A percentile compares a stretch with the other conserved stretches of the same genome.
phyloP scores from a whole-genome alignment of 2,329 filamentous ascomycete genomes.

The Phaeoacremonium minimum region DNA sequence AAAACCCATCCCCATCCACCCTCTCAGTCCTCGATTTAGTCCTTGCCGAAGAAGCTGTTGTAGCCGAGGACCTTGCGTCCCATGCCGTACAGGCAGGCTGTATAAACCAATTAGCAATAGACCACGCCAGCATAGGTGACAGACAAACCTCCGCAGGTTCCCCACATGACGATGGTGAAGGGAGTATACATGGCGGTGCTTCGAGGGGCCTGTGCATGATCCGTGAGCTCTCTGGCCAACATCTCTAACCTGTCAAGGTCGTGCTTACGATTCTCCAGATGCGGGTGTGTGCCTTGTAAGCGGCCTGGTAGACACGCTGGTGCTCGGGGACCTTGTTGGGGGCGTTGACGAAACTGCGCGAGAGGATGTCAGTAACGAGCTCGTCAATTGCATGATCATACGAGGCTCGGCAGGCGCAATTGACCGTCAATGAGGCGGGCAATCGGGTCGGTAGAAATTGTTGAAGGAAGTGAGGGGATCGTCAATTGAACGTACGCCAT shows the following conservation, averaged over 20 bases:
- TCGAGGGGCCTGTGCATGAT: constrained; percentile 59
- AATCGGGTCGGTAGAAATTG: neutral
- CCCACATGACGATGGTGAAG: constrained; percentile 63
- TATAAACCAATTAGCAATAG: constrained; percentile 13
- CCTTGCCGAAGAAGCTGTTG: constrained; percentile 71
- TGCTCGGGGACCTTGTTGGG: constrained; percentile 72
- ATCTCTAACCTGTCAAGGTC: too few species aligned
- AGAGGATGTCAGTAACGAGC: constrained; percentile 19
- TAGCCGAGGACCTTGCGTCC: constrained; percentile 69
- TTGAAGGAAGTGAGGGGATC: neutral
- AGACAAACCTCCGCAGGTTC: constrained; percentile 56
- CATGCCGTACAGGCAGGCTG: constrained; percentile 66
- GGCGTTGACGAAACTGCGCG: constrained; percentile 58
- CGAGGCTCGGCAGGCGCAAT: constrained; percentile 6
- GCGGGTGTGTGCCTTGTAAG: constrained; percentile 64
- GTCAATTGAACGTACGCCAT: constrained; percentile 20
- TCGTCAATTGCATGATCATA: neutral
- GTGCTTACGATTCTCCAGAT: constrained; percentile 73
- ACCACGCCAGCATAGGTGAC: constrained; percentile 3
- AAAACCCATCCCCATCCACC: neutral
- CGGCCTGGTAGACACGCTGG: constrained; percentile 71
- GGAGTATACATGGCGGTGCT: constrained; percentile 63
- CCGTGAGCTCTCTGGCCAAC: neutral
- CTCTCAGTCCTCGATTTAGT: constrained; percentile 26
- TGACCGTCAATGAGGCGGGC: constrained; percentile 1